Evolutionary conservation across 371 early-diverging fungal genomes (phyloP), one percentile per base, ranked within the genome.

Genomic region (Mucor irregularis): DNA sequence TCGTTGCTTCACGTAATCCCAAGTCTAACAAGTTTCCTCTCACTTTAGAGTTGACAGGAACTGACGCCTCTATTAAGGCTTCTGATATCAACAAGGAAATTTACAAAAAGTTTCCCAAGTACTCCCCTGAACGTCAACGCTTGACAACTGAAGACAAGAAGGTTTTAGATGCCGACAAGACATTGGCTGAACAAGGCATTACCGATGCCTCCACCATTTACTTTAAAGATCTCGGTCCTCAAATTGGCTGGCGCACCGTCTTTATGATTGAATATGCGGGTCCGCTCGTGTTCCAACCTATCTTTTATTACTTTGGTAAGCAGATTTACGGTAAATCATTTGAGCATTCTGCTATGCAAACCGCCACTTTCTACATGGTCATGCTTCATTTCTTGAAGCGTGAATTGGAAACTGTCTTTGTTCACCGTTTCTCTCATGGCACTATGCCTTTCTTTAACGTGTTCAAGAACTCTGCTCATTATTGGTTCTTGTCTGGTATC

Each of bases 391-490:
- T 95, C 64, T 48, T 90, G 60, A 97, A 98, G 80, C 90, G 98
- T 37, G 97, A 97, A 70, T 77, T 86, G 43, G 98, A 97, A 65
- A 96, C 97, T 10, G 44, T 94, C 14, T 94, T 92, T 81, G 90
- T 97, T 26, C 97, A 98, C 64, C 90, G 94, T 22, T 96, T 96
- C 76, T 89, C 91, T 45, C 86, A 94, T 61, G 94, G 89, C 29
- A 95, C 96, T 13, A 98, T 98, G 98, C 98, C 98, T 22, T 78
- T 95, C 61, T 49, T 61, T 21, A 96, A 96, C 65, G 79, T 98
- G 7, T 94, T 95, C 64, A 97, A 97, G 74, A 98, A 98, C 80
- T 93, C 92, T 43, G 83, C 85, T 49, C 97, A 98, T 69, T 98
- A 98, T 74, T 94, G 95, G 84, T 53, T 96, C 39, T 71, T 95